Evolutionary conservation across 352 stramenopile species (phyloP), one percentile per base, ranked within the genome.

Genomic region (Globisporangium lucens): DNA sequence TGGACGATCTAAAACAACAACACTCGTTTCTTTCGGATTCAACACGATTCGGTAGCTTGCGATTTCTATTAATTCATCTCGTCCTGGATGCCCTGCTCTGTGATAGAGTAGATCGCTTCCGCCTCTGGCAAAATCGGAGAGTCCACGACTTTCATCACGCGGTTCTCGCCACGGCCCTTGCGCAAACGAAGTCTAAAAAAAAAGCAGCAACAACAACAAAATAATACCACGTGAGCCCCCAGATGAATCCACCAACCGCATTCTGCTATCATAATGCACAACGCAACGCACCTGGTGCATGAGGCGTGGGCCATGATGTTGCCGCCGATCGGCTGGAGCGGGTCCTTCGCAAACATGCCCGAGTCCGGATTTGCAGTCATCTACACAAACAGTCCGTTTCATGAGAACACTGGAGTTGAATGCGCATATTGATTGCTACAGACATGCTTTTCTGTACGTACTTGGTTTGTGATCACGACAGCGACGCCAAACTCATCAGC

Each of bases 401-500:
- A 2, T 58, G 12, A 58, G 27, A 30, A 36, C 20, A 2, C 52
- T 22, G 2, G 8, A 43, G 20, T 24, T 47, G 20, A 51, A 33
- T 20, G 22, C 6, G 24, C 15, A 64, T 17, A 29, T 5, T 27
- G 10, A 29, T 5, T 27, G 10, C 5, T 51, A n/a, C 20, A 43
- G 36, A 43, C 9, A 43, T 49, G 41, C 2, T 5, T 12, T 56
- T 5, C 15, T 56, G 13, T 6, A 41, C 69, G 27, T 62, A 94
- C 89, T 78, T 95, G 89, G 67, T 96, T 96, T 43, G 89, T 93
- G 65, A 94, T 94, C 29, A 95, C 88, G 24, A 95, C 91, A 9
- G 98, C 98, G 43, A 99, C 97, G n/a, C 98, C 98, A 78, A 99
- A 99, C 76, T 99, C 97, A 71, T 99, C 97, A 0, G 95, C 91